Evolutionary conservation across 73 alveolate species (phyloP).

Genomic region (Vitrella brassicaformis): DNA sequence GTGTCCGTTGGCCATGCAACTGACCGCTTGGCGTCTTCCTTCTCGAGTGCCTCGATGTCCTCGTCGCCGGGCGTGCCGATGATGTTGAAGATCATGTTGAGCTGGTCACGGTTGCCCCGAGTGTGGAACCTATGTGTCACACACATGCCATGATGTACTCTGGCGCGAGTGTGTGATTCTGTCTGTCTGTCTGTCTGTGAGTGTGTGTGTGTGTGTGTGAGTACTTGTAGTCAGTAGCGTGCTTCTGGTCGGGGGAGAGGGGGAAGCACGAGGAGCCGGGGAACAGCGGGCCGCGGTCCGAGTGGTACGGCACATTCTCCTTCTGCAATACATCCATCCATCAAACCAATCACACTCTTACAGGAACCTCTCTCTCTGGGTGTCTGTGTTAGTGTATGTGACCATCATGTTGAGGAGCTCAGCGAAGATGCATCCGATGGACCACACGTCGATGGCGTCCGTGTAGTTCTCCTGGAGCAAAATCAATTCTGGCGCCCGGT

Average conservation of each 20-base stretch:
- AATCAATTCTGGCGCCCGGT: constrained; percentile 53
- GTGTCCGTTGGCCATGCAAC: neutral
- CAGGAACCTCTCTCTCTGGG: too few relatives aligned
- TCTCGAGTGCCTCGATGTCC: constrained; percentile 19
- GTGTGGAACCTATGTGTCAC: too few relatives aligned
- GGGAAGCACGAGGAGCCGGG: constrained; percentile 98
- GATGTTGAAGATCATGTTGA: constrained; percentile 38
- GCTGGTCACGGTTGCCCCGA: constrained; percentile 33
- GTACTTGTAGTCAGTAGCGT: constrained; percentile 70
- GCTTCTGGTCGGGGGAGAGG: constrained; percentile 80
- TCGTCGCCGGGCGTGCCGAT: constrained; percentile 27
- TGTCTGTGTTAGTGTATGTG: neutral
- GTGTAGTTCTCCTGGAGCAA: constrained; percentile 42
- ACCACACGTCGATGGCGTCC: constrained; percentile 38
- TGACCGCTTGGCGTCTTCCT: constrained; percentile 18
- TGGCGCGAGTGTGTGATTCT: too few relatives aligned
- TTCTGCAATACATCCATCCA: too few relatives aligned
- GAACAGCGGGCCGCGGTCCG: constrained; percentile 91
- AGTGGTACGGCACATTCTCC: constrained; percentile 26
- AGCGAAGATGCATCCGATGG: constrained; percentile 21
- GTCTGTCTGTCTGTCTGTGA: too few relatives aligned
- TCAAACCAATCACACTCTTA: too few relatives aligned
- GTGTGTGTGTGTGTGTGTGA: neutral
- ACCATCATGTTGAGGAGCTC: neutral
- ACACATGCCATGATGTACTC: too few relatives aligned